Conservation (phyloP, 148 eudicot species). For the Persicaria maculosa region DNA sequence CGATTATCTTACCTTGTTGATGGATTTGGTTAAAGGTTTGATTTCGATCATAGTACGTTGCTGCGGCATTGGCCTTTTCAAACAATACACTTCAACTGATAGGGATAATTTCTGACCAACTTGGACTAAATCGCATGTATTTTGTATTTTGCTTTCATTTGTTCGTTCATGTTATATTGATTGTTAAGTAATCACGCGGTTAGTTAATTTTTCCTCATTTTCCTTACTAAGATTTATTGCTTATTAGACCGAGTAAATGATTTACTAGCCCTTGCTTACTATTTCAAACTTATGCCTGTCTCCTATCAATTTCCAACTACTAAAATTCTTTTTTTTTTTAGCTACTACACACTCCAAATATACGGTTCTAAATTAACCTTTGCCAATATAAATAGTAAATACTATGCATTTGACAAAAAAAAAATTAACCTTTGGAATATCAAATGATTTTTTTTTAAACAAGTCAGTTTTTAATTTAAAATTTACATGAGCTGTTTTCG, state of each 20-base stretch:
- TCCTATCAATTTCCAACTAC: not conserved
- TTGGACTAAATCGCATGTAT: not conserved
- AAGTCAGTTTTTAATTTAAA: no score
- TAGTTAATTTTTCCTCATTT: not conserved
- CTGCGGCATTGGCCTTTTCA: not conserved
- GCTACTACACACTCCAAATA: no score
- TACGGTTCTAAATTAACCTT: no score
- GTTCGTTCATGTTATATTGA: not conserved
- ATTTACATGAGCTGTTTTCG: no score
- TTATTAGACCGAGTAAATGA: not conserved
- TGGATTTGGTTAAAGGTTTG: not conserved
- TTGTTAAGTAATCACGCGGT: not conserved
- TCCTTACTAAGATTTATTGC: not conserved
- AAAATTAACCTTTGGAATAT: no score
- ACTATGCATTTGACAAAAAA: no score
- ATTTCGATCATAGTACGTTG: no score
- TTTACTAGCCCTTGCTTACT: not conserved
- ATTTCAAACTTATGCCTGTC: not conserved
- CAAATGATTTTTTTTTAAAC: no score
- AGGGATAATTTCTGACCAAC: not conserved
- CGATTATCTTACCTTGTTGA: not conserved
- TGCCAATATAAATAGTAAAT: no score
- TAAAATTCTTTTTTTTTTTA: not conserved
- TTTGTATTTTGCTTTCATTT: not conserved
- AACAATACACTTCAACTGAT: not conserved